These are phyloP conservation scores for Friedmanniomyces simplex DNA, from an alignment of 495 filamentous ascomycete species.

Conservation along the genomic window DNA sequence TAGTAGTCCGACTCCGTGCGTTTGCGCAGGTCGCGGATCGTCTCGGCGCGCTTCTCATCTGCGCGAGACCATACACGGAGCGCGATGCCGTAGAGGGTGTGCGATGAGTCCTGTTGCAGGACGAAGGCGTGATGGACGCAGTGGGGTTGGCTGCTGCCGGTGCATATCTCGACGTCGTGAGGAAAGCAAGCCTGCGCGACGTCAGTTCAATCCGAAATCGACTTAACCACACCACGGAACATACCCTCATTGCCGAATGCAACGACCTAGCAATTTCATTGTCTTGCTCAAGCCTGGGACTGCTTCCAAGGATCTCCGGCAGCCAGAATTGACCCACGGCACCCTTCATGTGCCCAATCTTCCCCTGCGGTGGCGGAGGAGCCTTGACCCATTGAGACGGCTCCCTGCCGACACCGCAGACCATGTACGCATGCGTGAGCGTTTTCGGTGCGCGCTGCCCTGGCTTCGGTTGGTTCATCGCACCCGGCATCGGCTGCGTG, in stretches of 20 bases:
- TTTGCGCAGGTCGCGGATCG: constrained; percentile 88
- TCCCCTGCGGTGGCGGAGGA: constrained; percentile 75
- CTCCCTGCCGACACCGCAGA: constrained; percentile 93
- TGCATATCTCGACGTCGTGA: constrained; percentile 97
- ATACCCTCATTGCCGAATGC: constrained; percentile 91
- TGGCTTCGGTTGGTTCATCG: constrained; percentile 71
- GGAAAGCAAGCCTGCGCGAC: constrained; percentile 86
- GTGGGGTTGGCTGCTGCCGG: constrained; percentile 88
- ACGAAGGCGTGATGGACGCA: constrained; percentile 97
- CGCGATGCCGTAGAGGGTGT: constrained; percentile 96
- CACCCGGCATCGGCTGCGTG: constrained; percentile 87
- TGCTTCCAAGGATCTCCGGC: constrained; percentile 94
- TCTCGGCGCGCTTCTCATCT: constrained; percentile 96
- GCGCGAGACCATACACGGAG: constrained; percentile 95
- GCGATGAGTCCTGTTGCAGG: constrained; percentile 94
- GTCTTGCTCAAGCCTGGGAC: constrained; percentile 90
- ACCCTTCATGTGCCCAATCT: constrained; percentile 98
- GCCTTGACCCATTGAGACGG: constrained; percentile 99
- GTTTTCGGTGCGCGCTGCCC: constrained; percentile 92
- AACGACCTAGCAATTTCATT: constrained; percentile 90
- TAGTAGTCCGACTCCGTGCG: constrained; percentile 93
- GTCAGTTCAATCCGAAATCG: neutral
- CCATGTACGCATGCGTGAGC: constrained; percentile 97
- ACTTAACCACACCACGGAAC: constrained; percentile 31
- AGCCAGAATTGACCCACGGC: constrained; percentile 97